Conservation (phyloP, 2,329 filamentous ascomycete genomes). For the Aspergillus sp. region DNA sequence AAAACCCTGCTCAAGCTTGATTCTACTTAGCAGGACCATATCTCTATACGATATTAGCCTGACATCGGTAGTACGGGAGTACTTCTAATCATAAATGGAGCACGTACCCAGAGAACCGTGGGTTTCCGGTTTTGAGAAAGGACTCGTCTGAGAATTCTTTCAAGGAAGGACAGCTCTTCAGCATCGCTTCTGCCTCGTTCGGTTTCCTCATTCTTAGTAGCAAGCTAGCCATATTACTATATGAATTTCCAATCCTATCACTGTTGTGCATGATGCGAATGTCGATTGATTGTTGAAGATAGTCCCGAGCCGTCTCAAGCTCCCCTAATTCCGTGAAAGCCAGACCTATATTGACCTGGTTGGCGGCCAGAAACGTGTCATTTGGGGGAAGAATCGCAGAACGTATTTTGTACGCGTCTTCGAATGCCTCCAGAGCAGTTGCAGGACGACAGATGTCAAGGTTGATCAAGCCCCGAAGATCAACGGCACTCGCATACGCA, state of each 20-base stretch:
- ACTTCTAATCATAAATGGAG: background rate
- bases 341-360: background rate
- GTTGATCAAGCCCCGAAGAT: slow-evolving; percentile 17
- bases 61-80: background rate
- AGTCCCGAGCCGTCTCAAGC: background rate
- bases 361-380: background rate
- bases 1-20: slow-evolving; percentile 10
- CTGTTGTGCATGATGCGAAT: slow-evolving; percentile 22
- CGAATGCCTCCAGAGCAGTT: slow-evolving; percentile 13
- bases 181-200: slow-evolving; percentile 37
- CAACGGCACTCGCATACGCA: slow-evolving; percentile 17
- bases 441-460: slow-evolving; percentile 16
- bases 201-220: slow-evolving; percentile 35
- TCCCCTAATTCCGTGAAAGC: background rate
- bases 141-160: slow-evolving; percentile 40
- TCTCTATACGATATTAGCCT: background rate
- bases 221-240: slow-evolving; percentile 39
- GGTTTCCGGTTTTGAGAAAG: slow-evolving; percentile 31
- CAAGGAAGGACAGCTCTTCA: slow-evolving; percentile 32
- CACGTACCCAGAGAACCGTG: slow-evolving; percentile 14
- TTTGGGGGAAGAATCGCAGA: slow-evolving; percentile 1
- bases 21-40: background rate
- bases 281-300: background rate
- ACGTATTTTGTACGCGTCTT: slow-evolving; percentile 10
- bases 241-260: slow-evolving; percentile 39